Evolutionary conservation across 2,329 filamentous ascomycete genomes (phyloP), one percentile per base, ranked within the genome.

Genomic region (Calonectria pseudoturangicola): DNA sequence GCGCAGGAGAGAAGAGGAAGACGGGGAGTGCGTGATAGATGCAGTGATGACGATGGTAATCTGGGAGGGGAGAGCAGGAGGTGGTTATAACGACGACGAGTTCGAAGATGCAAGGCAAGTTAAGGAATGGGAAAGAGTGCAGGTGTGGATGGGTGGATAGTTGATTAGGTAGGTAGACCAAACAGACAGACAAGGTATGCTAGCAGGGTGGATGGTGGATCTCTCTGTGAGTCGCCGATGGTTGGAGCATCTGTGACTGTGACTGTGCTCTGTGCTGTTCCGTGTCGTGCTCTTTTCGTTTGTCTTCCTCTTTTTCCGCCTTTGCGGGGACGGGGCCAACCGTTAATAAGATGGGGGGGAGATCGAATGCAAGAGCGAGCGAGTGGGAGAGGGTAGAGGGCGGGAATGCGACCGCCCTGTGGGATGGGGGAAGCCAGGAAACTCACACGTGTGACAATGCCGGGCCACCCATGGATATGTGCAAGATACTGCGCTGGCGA

Each of bases 401-500:
- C 36, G 54, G 33, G 54, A 60, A 60, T 60, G 54, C 7, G 33
- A 21, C 33, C 51, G 51, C 51, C 30, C 39, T 39, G 33, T 58
- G 21, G 36, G 43, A 66, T 72, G 30, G 58, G 58, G 70, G 58
- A 69, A 66, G 60, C 72, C 65, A 43, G 69, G 66, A 71, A 65
- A 25, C 68, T 73, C 68, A 63, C 72, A 72, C 69, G 69, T 72
- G 72, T 70, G 69, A 72, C 66, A 51, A 45, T 41, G 27, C 70
- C 48, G 45, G 70, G 70, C 28, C 50, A 51, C 68, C 66, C 66
- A 72, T 66, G 64, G 47, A 56, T 62, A 43, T 51, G 33, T 47
- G 67, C 36, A 45, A 48, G 39, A 51, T 25, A 39, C 43, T 30
- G 51, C 18, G 50, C 45, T 36, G 28, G 27, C 66, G 33, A 43